Base-by-base conservation (phyloP, 2,329 filamentous ascomycete species). In the Aotearoamyces nothofagi region DNA sequence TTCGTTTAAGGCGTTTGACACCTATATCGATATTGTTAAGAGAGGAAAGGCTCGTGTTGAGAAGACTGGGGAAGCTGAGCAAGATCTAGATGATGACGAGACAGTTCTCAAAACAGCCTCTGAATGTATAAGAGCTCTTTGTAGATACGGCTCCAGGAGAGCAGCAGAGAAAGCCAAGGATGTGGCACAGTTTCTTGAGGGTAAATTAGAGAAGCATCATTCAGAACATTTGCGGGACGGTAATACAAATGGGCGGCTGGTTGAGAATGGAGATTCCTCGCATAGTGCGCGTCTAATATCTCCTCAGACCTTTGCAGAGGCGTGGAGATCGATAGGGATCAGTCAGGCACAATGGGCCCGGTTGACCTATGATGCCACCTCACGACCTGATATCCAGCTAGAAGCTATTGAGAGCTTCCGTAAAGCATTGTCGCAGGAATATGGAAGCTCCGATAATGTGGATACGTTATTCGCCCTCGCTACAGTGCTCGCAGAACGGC, bases 1-100 rank as follows among this genome's bases (percentile, higher is more conserved):
- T 27, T 86, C 86, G 1, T 75, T 92, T 50, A 84, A 84, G 47
- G 81, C 90, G 1, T 81, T 94, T 37, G 79, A 92, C 49, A 86
- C 86, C 1, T 98, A 96, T 51, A 61, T 92, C 20, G 81, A 92
- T 31, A 80, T 98, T 38, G 70, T 93, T 31, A 78, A 76, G 36
- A 79, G 79, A 46, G 83, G 78, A 32, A 92, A 87, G 54, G 80
- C 82, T 12, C 69, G 86, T 22, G 73, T 83, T 3, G 73, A 81
- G 42, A 92, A 92, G 54, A 74, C 70, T 2, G 76, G 81, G 3
- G 69, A 82, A 39, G 48, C 55, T 5, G 79, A 87, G 42, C 60
- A 66, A 11, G 72, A 69, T 27, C 61, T 94, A 15, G 90, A 98
- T 43, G 68, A 78, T 31, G 80, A 93, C 42, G 73, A 74, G 11